Conservation (phyloP, 306 rosid genomes). For the Fragaria nilgerrensis region DNA sequence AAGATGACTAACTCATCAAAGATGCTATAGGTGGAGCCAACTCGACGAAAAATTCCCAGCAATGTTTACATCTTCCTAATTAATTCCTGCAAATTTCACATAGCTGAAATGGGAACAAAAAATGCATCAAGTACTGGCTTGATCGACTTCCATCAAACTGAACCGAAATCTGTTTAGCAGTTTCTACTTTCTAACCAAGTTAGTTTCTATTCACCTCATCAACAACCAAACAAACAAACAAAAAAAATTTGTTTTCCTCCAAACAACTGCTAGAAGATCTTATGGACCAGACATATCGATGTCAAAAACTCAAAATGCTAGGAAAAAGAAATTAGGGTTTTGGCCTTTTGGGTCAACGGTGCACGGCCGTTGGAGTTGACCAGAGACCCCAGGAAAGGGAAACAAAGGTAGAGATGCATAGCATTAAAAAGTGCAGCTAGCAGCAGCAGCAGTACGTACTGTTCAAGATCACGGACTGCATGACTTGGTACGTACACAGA, state of each 20-base stretch:
- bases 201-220: background rate
- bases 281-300: background rate
- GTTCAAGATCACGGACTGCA: constrained; percentile 40
- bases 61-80: background rate
- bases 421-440: constrained; percentile 19
- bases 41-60: background rate
- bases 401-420: background rate
- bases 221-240: background rate
- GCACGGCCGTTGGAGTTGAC: constrained; percentile 19
- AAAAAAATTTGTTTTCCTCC: background rate
- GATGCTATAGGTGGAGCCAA: background rate
- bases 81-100: background rate
- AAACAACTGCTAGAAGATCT: background rate
- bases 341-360: constrained; percentile 2
- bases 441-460: constrained; percentile 8
- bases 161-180: background rate
- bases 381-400: background rate
- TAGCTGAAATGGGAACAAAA: background rate
- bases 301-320: background rate
- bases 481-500: background rate
- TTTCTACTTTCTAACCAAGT: background rate
- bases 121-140: background rate
- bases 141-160: background rate
- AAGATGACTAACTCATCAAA: background rate
- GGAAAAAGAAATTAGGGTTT: background rate